Evolutionary conservation across 2,329 filamentous ascomycete genomes (phyloP).

Genomic region (Gnomoniopsis smithogilvyi): DNA sequence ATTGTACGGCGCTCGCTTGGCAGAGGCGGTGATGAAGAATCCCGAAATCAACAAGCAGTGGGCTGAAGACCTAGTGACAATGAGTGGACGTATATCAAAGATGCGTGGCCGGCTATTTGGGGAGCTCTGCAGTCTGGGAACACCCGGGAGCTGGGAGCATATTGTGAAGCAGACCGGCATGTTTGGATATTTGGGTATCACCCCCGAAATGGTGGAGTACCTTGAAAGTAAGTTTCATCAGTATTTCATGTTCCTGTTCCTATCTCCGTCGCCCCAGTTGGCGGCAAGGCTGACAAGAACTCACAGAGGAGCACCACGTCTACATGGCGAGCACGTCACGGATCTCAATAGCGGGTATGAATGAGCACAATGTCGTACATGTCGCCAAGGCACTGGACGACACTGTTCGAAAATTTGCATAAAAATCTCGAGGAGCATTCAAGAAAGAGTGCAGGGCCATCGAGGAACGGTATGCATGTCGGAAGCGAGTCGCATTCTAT

Average conservation of each 20-base stretch:
- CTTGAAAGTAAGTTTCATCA: slow-evolving; percentile 29
- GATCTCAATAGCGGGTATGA: slow-evolving; percentile 37
- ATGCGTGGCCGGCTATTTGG: slow-evolving; percentile 34
- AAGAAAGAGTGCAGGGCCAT: background rate
- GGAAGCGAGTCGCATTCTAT: too few relatives aligned
- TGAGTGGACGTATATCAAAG: slow-evolving; percentile 31
- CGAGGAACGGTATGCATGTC: too few relatives aligned
- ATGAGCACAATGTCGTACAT: slow-evolving; percentile 32
- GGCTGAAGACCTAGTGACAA: slow-evolving; percentile 32
- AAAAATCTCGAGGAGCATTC: background rate
- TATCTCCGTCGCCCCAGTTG: background rate
- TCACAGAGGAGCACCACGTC: slow-evolving; percentile 30
- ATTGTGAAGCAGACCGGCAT: slow-evolving; percentile 36
- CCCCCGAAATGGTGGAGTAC: slow-evolving; percentile 39
- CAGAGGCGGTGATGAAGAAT: slow-evolving; percentile 28
- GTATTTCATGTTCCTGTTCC: background rate
- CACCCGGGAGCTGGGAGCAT: slow-evolving; percentile 35
- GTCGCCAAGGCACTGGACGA: slow-evolving; percentile 25
- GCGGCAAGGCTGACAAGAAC: slow-evolving; percentile 7
- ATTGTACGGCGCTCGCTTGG: slow-evolving; percentile 33
- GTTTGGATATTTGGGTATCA: slow-evolving; percentile 46
- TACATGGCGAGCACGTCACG: slow-evolving; percentile 37
- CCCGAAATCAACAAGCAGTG: slow-evolving; percentile 29
- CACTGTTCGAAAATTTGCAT: slow-evolving; percentile 8
- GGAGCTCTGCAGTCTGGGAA: slow-evolving; percentile 27